phyloP scores from a whole-genome alignment of 2,329 filamentous ascomycete genomes.

The Pyrenophora teres region DNA sequence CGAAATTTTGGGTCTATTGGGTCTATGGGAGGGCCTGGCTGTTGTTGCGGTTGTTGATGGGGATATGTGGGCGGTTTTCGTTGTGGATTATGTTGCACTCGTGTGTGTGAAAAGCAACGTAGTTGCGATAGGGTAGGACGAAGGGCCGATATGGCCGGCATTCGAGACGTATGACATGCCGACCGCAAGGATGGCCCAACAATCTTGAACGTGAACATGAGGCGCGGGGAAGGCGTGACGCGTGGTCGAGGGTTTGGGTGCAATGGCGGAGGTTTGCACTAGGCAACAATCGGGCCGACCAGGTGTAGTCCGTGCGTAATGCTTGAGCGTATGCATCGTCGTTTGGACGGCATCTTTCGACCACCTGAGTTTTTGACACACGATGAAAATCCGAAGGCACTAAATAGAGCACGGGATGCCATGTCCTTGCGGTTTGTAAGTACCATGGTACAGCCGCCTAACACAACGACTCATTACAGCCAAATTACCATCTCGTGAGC shows the following conservation, averaged over 20 bases:
- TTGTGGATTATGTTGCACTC: conserved; percentile 8
- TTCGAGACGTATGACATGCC: conserved; percentile 1
- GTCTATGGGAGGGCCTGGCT: conserved; percentile 6
- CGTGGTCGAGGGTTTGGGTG: conserved; percentile 8
- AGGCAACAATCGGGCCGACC: conserved; percentile 11
- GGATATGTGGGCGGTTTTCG: conserved; percentile 6
- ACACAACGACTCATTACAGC: too few species aligned
- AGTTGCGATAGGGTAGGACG: conserved; percentile 3
- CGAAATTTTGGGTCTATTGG: conserved; percentile 9
- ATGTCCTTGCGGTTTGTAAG: too few species aligned
- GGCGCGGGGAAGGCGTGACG: background rate
- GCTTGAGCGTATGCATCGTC: too few species aligned
- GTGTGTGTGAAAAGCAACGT: conserved; percentile 7
- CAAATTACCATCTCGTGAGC: too few species aligned
- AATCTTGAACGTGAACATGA: conserved; percentile 13
- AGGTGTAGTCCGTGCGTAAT: conserved; percentile 6
- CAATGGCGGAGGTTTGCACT: conserved; percentile 11
- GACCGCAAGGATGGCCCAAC: conserved; percentile 9
- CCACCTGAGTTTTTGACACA: background rate
- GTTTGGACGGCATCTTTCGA: too few species aligned
- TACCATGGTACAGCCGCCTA: too few species aligned
- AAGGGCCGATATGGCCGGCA: background rate
- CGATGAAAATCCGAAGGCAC: too few species aligned
- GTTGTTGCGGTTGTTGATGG: conserved; percentile 9
- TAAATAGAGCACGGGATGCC: too few species aligned